Percentiles rank a stretch among this genome's conserved stretches.
Conservation (phyloP, 768 basidiomycete species). For the Phlebiopsis flavidoalba region DNA sequence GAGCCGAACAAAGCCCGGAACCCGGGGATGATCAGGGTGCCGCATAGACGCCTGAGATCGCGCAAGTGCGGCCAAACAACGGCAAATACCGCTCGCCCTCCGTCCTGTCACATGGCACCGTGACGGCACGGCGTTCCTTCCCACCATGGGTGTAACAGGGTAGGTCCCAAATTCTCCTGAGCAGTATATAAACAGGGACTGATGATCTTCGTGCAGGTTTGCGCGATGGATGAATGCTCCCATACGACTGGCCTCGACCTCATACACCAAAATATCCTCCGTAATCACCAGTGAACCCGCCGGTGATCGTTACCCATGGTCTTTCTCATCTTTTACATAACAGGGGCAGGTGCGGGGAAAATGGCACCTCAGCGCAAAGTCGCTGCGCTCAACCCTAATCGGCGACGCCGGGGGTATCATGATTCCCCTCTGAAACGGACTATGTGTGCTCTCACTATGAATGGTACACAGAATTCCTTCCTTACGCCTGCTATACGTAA, state of each 20-base stretch:
- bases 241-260: slow-evolving; percentile 60
- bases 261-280: slow-evolving; percentile 60
- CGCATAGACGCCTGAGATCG: background rate
- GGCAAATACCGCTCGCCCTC: background rate
- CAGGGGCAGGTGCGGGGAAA: slow-evolving; percentile 58
- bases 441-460: slow-evolving; percentile 76
- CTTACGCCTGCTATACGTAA: background rate
- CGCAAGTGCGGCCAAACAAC: background rate
- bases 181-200: background rate
- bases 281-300: slow-evolving; percentile 59
- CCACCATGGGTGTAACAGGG: slow-evolving; percentile 18
- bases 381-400: slow-evolving; percentile 71
- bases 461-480: slow-evolving; percentile 25
- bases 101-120: background rate
- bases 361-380: slow-evolving; percentile 68
- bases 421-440: slow-evolving; percentile 56
- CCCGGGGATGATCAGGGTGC: no score
- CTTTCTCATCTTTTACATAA: slow-evolving; percentile 3
- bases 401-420: slow-evolving; percentile 45
- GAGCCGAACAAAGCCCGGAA: no score
- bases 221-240: slow-evolving; percentile 86
- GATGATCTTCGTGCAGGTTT: slow-evolving; percentile 36
- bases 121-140: background rate
- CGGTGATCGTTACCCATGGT: slow-evolving; percentile 7
- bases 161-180: background rate